Percentiles rank a stretch among this genome's conserved stretches.
Evolutionary conservation across 768 basidiomycete species (phyloP).

Genomic region (Collybia mongolica): DNA sequence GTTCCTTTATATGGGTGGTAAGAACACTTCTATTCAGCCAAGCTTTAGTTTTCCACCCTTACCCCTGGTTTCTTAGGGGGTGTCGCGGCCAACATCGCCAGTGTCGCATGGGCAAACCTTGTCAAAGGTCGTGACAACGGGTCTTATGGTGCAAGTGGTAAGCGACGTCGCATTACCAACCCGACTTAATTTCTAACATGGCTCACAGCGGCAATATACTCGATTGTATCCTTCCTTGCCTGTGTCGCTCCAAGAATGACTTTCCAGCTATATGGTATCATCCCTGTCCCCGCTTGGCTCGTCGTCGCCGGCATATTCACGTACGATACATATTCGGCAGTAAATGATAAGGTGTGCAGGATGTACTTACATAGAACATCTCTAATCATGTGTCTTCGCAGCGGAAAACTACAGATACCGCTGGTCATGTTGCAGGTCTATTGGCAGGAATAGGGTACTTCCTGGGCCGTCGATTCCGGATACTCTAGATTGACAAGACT

Average conservation of each 20-base stretch:
- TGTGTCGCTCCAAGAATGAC: constrained; percentile 64
- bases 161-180: constrained; percentile 15
- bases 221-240: constrained; percentile 69
- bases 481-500: constrained; percentile 16
- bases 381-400: constrained; percentile 19
- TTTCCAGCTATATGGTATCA: constrained; percentile 71
- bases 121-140: constrained; percentile 34
- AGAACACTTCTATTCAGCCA: constrained; percentile 17
- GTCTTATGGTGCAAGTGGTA: constrained; percentile 76
- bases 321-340: constrained; percentile 53
- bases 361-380: neutral
- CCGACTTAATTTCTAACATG: neutral
- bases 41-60: constrained; percentile 1
- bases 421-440: constrained; percentile 71
- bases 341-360: constrained; percentile 34
- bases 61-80: constrained; percentile 45
- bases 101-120: constrained; percentile 46
- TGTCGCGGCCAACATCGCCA: constrained; percentile 49
- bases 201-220: constrained; percentile 64
- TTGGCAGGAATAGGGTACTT: constrained; percentile 61
- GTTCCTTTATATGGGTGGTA: constrained; percentile 71
- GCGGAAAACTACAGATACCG: constrained; percentile 54
- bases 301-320: constrained; percentile 65
- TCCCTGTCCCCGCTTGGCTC: constrained; percentile 80
- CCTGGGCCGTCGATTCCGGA: constrained; percentile 34